Conservation (phyloP, 768 basidiomycete genomes). For the Leccinum longicurvipes region DNA sequence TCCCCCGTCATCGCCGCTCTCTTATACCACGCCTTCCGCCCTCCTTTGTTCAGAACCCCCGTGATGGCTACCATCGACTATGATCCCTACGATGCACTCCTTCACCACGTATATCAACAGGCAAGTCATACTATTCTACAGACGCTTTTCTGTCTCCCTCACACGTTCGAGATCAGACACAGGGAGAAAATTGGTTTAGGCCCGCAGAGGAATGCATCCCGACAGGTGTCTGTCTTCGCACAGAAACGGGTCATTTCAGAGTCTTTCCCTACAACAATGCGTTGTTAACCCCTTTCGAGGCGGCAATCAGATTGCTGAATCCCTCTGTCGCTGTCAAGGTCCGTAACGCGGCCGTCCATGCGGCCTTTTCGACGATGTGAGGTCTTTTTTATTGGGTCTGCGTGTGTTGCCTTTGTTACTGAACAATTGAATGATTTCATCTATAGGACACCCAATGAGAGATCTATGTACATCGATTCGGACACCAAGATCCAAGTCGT, state of each 20-base stretch:
- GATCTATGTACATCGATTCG: conserved; percentile 63
- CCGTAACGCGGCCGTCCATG: conserved; percentile 76
- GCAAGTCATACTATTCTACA: conserved; percentile 34
- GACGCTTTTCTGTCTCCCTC: background rate
- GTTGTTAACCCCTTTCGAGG: conserved; percentile 74
- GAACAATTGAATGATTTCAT: background rate
- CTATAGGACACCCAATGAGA: conserved; percentile 48
- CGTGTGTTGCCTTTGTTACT: background rate
- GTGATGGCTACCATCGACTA: conserved; percentile 55
- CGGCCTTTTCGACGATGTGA: conserved; percentile 67
- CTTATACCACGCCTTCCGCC: conserved; percentile 10
- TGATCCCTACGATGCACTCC: conserved; percentile 74
- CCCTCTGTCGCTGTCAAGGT: conserved; percentile 82
- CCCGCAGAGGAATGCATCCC: conserved; percentile 75
- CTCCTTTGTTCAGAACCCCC: background rate
- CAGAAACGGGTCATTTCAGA: conserved; percentile 64
- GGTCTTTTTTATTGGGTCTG: conserved; percentile 18
- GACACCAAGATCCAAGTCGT: conserved; percentile 87
- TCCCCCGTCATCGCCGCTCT: conserved; percentile 1
- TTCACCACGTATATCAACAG: conserved; percentile 76
- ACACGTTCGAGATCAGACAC: conserved; percentile 49
- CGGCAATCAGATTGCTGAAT: conserved; percentile 68
- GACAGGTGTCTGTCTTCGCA: conserved; percentile 73
- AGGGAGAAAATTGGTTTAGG: conserved; percentile 83
- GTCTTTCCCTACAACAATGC: conserved; percentile 82